Conservation (phyloP, 352 stramenopile genomes). For the Globisporangium polare region DNA sequence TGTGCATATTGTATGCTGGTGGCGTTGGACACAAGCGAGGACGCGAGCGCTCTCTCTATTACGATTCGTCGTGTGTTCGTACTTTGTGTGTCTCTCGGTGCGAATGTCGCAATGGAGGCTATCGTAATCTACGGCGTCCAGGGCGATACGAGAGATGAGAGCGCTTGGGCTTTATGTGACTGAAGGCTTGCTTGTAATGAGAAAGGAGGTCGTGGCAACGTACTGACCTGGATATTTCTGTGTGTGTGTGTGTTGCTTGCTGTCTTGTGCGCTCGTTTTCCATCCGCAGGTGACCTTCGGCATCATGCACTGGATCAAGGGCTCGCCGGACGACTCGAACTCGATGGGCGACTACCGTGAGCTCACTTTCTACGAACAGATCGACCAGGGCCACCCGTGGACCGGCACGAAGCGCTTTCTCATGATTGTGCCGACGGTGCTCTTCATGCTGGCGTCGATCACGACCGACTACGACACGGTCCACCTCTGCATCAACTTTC, state of each 20-base stretch:
- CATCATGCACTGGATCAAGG: conserved; percentile 96
- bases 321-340: conserved; percentile 89
- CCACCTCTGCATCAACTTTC: conserved; percentile 89
- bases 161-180: conserved; percentile 8
- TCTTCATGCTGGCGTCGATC: conserved; percentile 85
- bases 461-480: conserved; percentile 87
- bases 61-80: not conserved
- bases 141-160: not conserved
- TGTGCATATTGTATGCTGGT: not conserved
- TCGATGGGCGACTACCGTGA: conserved; percentile 91
- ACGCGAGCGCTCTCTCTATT: not conserved
- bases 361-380: conserved; percentile 96
- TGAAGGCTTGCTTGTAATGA: not conserved
- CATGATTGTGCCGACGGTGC: conserved; percentile 90
- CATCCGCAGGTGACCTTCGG: conserved; percentile 82
- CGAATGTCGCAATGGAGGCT: not conserved
- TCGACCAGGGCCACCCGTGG: conserved; percentile 90
- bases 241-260: not conserved
- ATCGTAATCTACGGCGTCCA: not conserved
- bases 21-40: not conserved
- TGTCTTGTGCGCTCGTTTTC: not conserved
- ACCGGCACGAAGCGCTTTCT: conserved; percentile 93
- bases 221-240: conserved; percentile 8
- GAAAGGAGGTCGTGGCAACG: not conserved
- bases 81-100: not conserved